Evolutionary conservation across 1,284 basidiomycete genomes (phyloP).

Genomic region (Trametes sp.): DNA sequence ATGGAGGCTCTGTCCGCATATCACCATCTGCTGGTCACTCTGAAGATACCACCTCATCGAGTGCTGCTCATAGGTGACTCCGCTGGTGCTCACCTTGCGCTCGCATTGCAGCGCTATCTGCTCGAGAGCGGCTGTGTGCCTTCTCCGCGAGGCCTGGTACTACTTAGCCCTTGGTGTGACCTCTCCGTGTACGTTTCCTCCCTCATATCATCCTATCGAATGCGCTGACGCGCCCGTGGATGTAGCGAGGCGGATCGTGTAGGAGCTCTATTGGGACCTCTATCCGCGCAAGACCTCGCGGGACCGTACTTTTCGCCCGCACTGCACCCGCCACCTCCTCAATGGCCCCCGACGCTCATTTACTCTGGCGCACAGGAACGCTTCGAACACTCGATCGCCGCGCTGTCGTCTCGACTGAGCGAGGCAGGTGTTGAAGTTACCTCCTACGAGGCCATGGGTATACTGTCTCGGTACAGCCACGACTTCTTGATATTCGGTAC

Average conservation of each 20-base stretch:
- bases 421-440: slow-evolving; percentile 10
- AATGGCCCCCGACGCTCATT: slow-evolving; percentile 27
- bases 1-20: slow-evolving; percentile 29
- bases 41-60: slow-evolving; percentile 16
- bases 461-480: slow-evolving; percentile 26
- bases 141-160: slow-evolving; percentile 17
- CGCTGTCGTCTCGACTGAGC: slow-evolving; percentile 6
- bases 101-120: slow-evolving; percentile 26
- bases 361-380: slow-evolving; percentile 25
- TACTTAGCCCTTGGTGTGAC: slow-evolving; percentile 32
- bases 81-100: slow-evolving; percentile 27
- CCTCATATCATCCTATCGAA: background rate
- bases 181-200: slow-evolving; percentile 17
- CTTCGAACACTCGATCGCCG: slow-evolving; percentile 20
- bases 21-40: slow-evolving; percentile 8
- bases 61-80: slow-evolving; percentile 29
- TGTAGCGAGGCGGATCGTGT: slow-evolving; percentile 14
- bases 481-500: slow-evolving; percentile 27
- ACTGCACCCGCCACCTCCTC: slow-evolving; percentile 18
- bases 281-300: slow-evolving; percentile 1
- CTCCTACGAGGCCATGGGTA: slow-evolving; percentile 14
- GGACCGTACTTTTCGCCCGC: slow-evolving; percentile 28
- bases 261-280: slow-evolving; percentile 15
- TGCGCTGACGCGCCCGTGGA: background rate
- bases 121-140: slow-evolving; percentile 12